Conservation (phyloP, 768 basidiomycete species). For the Favolaschia claudopus region DNA sequence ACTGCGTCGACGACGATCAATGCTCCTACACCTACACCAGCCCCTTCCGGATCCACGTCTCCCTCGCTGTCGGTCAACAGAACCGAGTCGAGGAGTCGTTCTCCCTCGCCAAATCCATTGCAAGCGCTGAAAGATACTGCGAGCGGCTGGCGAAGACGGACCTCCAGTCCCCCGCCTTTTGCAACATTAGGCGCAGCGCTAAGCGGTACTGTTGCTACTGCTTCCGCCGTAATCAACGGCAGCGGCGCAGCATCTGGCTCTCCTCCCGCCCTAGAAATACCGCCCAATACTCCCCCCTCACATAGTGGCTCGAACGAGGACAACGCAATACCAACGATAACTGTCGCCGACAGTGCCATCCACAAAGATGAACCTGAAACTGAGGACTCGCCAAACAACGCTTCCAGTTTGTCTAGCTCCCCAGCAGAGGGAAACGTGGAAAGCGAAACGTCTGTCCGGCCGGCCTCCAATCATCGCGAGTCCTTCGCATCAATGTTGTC, state of each 20-base stretch:
- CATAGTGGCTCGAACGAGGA: neutral
- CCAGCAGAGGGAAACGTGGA: slow-evolving; percentile 5
- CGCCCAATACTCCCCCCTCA: neutral
- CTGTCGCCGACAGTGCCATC: slow-evolving; percentile 16
- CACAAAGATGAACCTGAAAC: too few relatives aligned
- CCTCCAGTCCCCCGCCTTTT: slow-evolving; percentile 50
- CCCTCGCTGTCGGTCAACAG: slow-evolving; percentile 34
- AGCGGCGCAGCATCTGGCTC: slow-evolving; percentile 17
- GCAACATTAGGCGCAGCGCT: slow-evolving; percentile 54
- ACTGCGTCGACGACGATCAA: slow-evolving; percentile 28
- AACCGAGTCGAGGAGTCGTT: slow-evolving; percentile 47
- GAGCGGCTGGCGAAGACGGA: slow-evolving; percentile 37
- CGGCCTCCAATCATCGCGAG: slow-evolving; percentile 20
- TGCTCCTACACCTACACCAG: slow-evolving; percentile 36
- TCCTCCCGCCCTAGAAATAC: slow-evolving; percentile 5
- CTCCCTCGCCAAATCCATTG: slow-evolving; percentile 35
- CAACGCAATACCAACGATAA: slow-evolving; percentile 34
- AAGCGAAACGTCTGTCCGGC: slow-evolving; percentile 9
- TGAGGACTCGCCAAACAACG: slow-evolving; percentile 1
- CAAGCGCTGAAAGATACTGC: slow-evolving; percentile 38
- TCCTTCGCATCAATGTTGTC: slow-evolving; percentile 27
- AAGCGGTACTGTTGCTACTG: slow-evolving; percentile 55
- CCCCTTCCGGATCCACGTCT: slow-evolving; percentile 35
- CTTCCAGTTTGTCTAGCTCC: slow-evolving; percentile 3
- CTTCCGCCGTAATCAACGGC: slow-evolving; percentile 47